phyloP scores from a whole-genome alignment of 1,284 basidiomycete species.

The Pholiota adiposa region DNA sequence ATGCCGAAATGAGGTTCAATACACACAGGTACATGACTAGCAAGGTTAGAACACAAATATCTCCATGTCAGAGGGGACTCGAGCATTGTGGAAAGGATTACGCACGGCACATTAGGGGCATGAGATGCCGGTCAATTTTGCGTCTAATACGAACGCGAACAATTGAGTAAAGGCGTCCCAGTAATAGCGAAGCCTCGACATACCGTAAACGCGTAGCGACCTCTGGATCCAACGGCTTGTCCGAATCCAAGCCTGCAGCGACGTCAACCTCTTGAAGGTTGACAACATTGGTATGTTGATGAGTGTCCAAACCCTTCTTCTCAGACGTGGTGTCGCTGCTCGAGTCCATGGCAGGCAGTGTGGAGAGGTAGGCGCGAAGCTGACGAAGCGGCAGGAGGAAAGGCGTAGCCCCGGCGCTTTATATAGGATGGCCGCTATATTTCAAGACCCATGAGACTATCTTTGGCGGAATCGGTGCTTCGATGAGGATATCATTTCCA shows the following conservation, averaged over 20 bases:
- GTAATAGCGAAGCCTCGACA: constrained; percentile 8
- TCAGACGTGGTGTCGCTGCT: constrained; percentile 36
- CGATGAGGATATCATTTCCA: constrained; percentile 5
- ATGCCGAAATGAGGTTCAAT: not conserved
- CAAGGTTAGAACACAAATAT: no score
- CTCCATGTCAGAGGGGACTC: constrained; percentile 2
- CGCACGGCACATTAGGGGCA: constrained; percentile 82
- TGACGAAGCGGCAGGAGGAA: not conserved
- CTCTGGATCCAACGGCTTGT: constrained; percentile 43
- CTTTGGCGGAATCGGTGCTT: not conserved
- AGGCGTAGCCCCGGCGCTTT: not conserved
- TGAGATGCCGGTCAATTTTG: constrained; percentile 73
- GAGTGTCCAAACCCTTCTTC: constrained; percentile 25
- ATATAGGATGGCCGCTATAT: not conserved
- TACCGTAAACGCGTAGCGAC: constrained; percentile 46
- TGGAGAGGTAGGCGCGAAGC: not conserved
- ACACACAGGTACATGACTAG: constrained; percentile 59
- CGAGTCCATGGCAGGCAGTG: constrained; percentile 36
- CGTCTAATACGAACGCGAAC: constrained; percentile 41
- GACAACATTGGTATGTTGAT: constrained; percentile 26
- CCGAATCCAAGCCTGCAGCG: constrained; percentile 45
- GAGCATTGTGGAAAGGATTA: constrained; percentile 22
- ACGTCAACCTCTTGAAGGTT: constrained; percentile 46
- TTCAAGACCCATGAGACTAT: not conserved
- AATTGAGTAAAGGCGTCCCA: not conserved